These are phyloP conservation scores for Nothopassalora personata DNA, from an alignment of 2,329 filamentous ascomycete species.

Conservation along the genomic window DNA sequence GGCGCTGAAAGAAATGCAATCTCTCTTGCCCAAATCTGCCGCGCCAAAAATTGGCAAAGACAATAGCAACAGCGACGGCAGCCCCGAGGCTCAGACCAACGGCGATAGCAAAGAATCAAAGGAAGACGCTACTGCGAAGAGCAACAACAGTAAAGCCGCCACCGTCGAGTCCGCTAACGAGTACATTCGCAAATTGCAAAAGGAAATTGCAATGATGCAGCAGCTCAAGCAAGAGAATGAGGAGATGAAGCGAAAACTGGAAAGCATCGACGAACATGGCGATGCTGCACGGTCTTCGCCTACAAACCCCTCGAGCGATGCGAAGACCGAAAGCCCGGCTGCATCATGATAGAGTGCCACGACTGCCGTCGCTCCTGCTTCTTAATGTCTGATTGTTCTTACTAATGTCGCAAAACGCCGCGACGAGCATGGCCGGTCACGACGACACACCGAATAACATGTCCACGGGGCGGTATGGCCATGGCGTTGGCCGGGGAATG, in stretches of 20 bases:
- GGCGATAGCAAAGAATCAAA: constrained; percentile 34
- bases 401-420: not conserved
- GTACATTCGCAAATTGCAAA: constrained; percentile 81
- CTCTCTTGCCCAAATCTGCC: constrained; percentile 61
- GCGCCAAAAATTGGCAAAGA: constrained; percentile 24
- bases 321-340: constrained; percentile 2
- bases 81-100: constrained; percentile 45
- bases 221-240: constrained; percentile 27
- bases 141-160: constrained; percentile 80
- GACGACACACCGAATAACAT: not conserved
- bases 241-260: constrained; percentile 26
- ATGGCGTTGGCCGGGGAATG: not conserved
- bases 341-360: not conserved
- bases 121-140: constrained; percentile 41
- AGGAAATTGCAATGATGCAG: constrained; percentile 45
- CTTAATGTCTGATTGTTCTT: not conserved
- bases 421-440: not conserved
- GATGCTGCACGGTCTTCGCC: not conserved
- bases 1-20: constrained; percentile 84
- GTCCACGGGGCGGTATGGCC: not conserved
- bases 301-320: not conserved
- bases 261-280: constrained; percentile 4
- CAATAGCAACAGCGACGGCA: constrained; percentile 35
- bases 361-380: not conserved
- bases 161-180: constrained; percentile 97